Evolutionary conservation across 2,329 filamentous ascomycete species (phyloP).

Genomic region (Pseudogymnoascus sp.): DNA sequence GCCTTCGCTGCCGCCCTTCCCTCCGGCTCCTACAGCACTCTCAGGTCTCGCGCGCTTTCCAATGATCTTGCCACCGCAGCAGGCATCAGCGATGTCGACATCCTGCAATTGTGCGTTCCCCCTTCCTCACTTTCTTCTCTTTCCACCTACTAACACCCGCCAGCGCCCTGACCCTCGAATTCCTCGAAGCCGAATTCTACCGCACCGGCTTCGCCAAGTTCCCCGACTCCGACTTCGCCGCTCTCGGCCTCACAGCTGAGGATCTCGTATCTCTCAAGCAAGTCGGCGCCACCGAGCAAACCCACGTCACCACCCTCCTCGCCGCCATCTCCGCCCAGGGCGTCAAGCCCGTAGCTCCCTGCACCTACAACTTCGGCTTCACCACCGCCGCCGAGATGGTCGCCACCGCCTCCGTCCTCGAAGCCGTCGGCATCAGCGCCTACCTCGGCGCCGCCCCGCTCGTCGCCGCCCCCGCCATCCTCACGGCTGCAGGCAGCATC

Average conservation of each 20-base stretch:
- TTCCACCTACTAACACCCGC: neutral
- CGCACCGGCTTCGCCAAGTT: conserved; percentile 63
- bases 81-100: conserved; percentile 44
- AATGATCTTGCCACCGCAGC: conserved; percentile 30
- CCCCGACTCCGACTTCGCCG: conserved; percentile 56
- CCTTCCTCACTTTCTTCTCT: neutral
- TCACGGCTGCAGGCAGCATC: conserved; percentile 63
- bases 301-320: conserved; percentile 55
- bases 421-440: conserved; percentile 68
- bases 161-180: conserved; percentile 66
- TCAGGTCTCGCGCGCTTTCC: conserved; percentile 24
- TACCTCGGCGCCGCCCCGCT: conserved; percentile 65
- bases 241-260: conserved; percentile 49
- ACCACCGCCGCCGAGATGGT: conserved; percentile 62
- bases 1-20: conserved; percentile 26
- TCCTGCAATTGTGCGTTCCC: conserved; percentile 45
- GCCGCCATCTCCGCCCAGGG: conserved; percentile 56
- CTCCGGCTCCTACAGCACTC: conserved; percentile 24
- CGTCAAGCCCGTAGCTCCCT: conserved; percentile 59
- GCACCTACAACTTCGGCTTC: conserved; percentile 67
- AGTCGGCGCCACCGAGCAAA: conserved; percentile 57
- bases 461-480: conserved; percentile 51
- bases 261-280: conserved; percentile 55
- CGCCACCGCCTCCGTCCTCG: conserved; percentile 61
- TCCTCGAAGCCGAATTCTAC: conserved; percentile 70